Percentiles rank a stretch among this genome's conserved stretches.
phyloP scores from a whole-genome alignment of 345 rosid genomes.

The Arabis hirsuta region DNA sequence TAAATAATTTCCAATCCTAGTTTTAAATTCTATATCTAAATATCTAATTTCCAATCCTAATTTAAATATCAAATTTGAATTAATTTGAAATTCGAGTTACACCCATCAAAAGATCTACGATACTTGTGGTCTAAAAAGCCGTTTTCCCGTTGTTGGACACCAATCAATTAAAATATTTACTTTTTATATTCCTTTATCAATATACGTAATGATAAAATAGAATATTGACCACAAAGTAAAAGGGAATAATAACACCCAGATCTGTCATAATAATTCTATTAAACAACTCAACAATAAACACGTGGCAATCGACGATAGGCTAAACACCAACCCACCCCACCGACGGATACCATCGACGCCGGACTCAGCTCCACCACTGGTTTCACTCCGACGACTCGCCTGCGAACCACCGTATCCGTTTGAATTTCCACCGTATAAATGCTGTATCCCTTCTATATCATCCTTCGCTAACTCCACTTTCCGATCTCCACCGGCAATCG shows the following conservation, averaged over 20 bases:
- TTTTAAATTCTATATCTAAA: no score
- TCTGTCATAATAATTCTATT: not conserved
- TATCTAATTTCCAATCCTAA: no score
- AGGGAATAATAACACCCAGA: not conserved
- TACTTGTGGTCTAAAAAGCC: no score
- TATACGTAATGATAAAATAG: not conserved
- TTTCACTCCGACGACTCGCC: constrained; percentile 50
- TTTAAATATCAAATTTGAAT: no score
- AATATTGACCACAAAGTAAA: not conserved
- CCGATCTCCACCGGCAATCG: constrained; percentile 61
- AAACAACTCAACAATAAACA: constrained; percentile 1
- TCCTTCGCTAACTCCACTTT: constrained; percentile 65
- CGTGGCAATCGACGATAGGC: constrained; percentile 18
- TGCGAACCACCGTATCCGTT: constrained; percentile 50
- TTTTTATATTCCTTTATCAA: not conserved
- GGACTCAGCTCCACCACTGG: constrained; percentile 29
- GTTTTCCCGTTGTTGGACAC: not conserved
- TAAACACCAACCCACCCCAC: constrained; percentile 35
- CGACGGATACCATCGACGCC: not conserved
- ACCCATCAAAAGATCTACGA: no score
- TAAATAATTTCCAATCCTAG: no score
- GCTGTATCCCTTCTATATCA: constrained; percentile 70
- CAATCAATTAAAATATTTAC: not conserved
- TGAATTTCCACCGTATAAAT: constrained; percentile 70
- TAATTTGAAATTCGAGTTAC: no score